phyloP scores from a whole-genome alignment of 345 rosid species.

The Triadica sebifera region DNA sequence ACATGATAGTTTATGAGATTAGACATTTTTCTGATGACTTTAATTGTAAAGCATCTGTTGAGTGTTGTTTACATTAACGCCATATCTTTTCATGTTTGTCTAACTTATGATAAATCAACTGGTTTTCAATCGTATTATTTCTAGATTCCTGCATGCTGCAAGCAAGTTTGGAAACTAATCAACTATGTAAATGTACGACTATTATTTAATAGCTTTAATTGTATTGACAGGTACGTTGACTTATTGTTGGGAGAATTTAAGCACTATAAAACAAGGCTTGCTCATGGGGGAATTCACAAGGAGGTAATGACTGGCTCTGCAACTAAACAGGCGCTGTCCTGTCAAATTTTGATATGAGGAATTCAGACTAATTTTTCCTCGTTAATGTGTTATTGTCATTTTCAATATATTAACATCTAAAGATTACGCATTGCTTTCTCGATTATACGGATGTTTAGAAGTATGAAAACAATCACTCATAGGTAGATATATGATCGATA shows the following conservation, averaged over 20 bases:
- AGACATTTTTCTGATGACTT: conserved; percentile 1
- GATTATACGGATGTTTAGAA: not conserved
- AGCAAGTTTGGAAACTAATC: not conserved
- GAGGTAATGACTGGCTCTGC: conserved; percentile 55
- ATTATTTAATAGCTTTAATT: not conserved
- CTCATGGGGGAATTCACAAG: conserved; percentile 77
- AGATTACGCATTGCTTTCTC: not conserved
- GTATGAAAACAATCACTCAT: not conserved
- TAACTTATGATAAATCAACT: not conserved
- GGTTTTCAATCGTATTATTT: not conserved
- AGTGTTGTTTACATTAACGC: not conserved
- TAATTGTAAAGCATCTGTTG: not conserved
- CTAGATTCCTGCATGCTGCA: not conserved
- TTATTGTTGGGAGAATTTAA: conserved; percentile 92
- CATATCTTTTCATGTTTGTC: not conserved
- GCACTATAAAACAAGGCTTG: conserved; percentile 90
- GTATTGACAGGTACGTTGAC: conserved; percentile 77
- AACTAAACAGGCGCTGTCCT: not conserved
- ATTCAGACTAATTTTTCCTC: too few species aligned
- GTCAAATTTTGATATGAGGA: conserved; percentile 5
- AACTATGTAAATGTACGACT: not conserved
- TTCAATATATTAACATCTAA: not conserved
- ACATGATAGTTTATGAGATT: not conserved
- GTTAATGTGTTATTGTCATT: not conserved
- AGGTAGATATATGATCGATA: not conserved